Conservation (phyloP, 805 yeast species). For the Priceomyces carsonii region DNA sequence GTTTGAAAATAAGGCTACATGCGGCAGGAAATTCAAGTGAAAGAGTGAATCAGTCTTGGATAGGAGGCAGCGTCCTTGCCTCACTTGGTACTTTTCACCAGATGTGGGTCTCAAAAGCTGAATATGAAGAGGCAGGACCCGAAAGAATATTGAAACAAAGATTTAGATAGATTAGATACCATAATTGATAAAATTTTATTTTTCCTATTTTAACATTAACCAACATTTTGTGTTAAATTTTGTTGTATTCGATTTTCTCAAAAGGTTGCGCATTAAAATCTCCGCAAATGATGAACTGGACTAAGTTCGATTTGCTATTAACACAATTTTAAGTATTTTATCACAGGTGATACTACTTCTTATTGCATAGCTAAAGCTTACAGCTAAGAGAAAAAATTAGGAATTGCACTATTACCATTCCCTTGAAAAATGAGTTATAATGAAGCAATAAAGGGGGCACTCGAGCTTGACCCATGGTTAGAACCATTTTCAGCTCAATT, state of each 20-base stretch:
- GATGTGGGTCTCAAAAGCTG: conserved; percentile 86
- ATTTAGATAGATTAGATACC: conserved; percentile 70
- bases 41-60: conserved; percentile 81
- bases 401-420: no score
- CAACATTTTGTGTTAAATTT: no score
- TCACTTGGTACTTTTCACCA: conserved; percentile 94
- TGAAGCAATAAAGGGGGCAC: conserved; percentile 50
- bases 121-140: conserved; percentile 85
- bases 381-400: no score
- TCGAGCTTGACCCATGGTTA: conserved; percentile 82
- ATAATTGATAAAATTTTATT: no score
- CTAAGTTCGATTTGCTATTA: no score
- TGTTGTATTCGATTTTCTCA: no score
- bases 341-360: no score
- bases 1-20: conserved; percentile 79
- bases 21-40: conserved; percentile 79
- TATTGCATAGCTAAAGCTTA: no score
- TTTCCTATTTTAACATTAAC: no score
- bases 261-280: no score
- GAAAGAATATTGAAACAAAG: conserved; percentile 78
- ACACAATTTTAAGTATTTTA: no score
- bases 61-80: conserved; percentile 87
- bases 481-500: conserved; percentile 74
- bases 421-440: conserved; percentile 2
- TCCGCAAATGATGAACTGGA: no score